phyloP scores from a whole-genome alignment of 176 grass and related monocot species.

The Aegilops speltoides region DNA sequence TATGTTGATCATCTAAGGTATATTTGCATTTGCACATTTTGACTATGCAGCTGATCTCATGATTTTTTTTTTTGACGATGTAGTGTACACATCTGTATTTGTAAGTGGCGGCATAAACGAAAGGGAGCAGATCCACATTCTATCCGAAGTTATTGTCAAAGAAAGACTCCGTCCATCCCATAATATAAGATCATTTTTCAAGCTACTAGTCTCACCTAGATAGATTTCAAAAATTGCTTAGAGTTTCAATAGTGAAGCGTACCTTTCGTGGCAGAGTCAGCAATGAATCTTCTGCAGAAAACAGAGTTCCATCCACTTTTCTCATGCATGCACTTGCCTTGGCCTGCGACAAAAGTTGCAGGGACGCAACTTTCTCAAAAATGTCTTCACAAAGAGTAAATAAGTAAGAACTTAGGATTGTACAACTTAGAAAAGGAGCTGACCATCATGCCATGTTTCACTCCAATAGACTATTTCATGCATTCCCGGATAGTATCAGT shows the following conservation, averaged over 20 bases:
- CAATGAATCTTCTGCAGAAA: neutral
- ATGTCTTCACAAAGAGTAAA: neutral
- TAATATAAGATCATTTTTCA: no score
- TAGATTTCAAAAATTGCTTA: neutral
- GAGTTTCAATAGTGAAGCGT: slow-evolving; percentile 11
- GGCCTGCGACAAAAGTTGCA: neutral
- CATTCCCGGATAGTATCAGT: neutral
- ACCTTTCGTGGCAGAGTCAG: slow-evolving; percentile 1
- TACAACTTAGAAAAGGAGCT: neutral
- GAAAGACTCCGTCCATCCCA: no score
- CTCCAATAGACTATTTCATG: neutral
- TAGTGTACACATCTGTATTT: neutral
- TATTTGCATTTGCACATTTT: slow-evolving; percentile 7
- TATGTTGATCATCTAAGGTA: neutral
- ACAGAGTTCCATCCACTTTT: neutral
- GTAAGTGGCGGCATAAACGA: neutral
- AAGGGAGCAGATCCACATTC: neutral
- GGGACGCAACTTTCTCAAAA: neutral
- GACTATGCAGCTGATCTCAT: neutral
- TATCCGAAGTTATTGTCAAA: neutral
- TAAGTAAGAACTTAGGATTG: neutral
- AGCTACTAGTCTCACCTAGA: neutral
- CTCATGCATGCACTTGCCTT: neutral
- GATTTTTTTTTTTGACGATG: neutral
- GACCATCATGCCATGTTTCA: slow-evolving; percentile 5